A percentile compares a stretch with the other conserved stretches of the same genome.
Conservation (phyloP, 2,329 filamentous ascomycete species). For the Colletotrichum kahawae region DNA sequence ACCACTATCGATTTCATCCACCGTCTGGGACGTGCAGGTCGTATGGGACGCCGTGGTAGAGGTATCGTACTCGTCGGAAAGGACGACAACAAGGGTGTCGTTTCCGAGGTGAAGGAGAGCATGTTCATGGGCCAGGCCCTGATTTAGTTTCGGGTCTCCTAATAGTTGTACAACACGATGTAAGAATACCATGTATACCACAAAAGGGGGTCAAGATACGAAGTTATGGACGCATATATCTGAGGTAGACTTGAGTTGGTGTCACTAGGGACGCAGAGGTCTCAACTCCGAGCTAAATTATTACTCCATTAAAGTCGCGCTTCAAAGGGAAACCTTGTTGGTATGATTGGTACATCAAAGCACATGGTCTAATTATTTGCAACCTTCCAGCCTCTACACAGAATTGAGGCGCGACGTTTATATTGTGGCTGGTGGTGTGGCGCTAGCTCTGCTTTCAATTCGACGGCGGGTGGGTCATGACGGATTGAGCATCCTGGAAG, state of each 20-base stretch:
- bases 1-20: slow-evolving; percentile 99
- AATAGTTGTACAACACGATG: slow-evolving; percentile 11
- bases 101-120: slow-evolving; percentile 88
- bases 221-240: neutral
- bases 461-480: neutral
- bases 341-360: neutral
- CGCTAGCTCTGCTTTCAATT: slow-evolving; percentile 12
- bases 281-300: neutral
- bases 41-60: slow-evolving; percentile 89
- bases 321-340: neutral
- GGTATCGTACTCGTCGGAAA: slow-evolving; percentile 91
- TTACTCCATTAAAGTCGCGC: neutral
- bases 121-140: slow-evolving; percentile 84
- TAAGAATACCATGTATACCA: neutral
- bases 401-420: neutral
- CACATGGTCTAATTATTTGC: neutral
- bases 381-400: neutral
- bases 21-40: slow-evolving; percentile 85
- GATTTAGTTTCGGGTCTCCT: slow-evolving; percentile 52
- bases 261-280: neutral
- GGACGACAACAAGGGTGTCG: slow-evolving; percentile 86
- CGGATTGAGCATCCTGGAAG: neutral
- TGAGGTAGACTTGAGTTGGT: neutral
- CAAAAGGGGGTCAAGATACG: neutral
- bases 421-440: slow-evolving; percentile 15